A percentile compares a stretch with the other conserved stretches of the same genome.
phyloP scores from a whole-genome alignment of 192 early-diverging fungal species.

The Dissophora globulifera region DNA sequence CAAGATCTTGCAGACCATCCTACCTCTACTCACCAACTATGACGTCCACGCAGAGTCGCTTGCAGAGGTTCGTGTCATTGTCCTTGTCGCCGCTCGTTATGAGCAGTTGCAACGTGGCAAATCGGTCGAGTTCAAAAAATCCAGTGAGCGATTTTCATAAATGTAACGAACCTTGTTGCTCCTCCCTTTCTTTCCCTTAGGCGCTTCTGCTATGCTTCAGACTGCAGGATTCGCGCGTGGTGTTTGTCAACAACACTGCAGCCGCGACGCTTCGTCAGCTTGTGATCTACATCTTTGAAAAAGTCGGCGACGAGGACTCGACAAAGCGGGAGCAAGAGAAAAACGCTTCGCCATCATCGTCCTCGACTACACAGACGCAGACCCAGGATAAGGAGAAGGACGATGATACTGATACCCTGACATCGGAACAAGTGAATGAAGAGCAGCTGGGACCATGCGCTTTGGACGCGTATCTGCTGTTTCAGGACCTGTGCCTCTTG shows the following conservation, averaged over 20 bases:
- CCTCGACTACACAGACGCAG: neutral
- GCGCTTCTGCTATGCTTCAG: conserved; percentile 85
- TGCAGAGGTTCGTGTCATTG: conserved; percentile 71
- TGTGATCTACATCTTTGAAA: conserved; percentile 88
- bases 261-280: conserved; percentile 87
- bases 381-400: neutral
- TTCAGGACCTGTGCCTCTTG: conserved; percentile 90
- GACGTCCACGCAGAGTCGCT: conserved; percentile 83
- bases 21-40: conserved; percentile 90
- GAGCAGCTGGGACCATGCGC: conserved; percentile 66
- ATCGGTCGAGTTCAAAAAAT: neutral
- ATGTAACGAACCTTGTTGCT: neutral
- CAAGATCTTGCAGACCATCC: conserved; percentile 91
- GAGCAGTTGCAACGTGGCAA: neutral
- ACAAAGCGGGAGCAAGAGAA: conserved; percentile 41
- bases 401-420: neutral
- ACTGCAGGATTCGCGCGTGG: conserved; percentile 85
- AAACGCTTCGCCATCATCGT: no score
- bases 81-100: no score
- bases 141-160: no score
- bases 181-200: conserved; percentile 27
- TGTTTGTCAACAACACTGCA: conserved; percentile 87
- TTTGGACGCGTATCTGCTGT: conserved; percentile 88
- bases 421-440: conserved; percentile 19
- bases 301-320: conserved; percentile 73